A percentile compares a stretch with the other conserved stretches of the same genome.
These are phyloP conservation scores for Antarctomyces pellizariae DNA, from an alignment of 495 filamentous ascomycete genomes.

Conservation along the genomic window DNA sequence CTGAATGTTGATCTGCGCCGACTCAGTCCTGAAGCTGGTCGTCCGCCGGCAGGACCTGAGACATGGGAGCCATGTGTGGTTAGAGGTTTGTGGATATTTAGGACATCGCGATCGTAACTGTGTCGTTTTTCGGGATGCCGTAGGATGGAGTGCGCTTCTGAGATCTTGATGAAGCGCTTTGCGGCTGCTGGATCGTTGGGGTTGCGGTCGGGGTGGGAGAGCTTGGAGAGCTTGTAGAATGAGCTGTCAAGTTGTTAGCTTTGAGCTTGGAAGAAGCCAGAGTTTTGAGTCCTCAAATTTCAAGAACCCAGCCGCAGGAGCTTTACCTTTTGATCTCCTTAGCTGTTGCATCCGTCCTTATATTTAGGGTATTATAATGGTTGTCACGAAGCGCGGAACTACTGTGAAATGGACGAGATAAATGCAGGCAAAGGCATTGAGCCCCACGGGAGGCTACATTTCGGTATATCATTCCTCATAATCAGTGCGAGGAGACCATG, in stretches of 20 bases:
- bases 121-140: slow-evolving; percentile 44
- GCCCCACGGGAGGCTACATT: too few relatives aligned
- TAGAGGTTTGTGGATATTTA: slow-evolving; percentile 15
- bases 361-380: slow-evolving; percentile 66
- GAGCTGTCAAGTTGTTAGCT: slow-evolving; percentile 24
- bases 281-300: background rate
- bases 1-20: slow-evolving; percentile 47
- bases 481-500: too few relatives aligned
- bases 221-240: slow-evolving; percentile 83
- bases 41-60: slow-evolving; percentile 35
- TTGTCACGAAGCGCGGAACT: too few relatives aligned
- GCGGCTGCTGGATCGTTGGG: slow-evolving; percentile 46
- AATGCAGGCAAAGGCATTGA: too few relatives aligned
- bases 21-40: slow-evolving; percentile 59
- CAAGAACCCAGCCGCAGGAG: slow-evolving; percentile 1
- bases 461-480: too few relatives aligned
- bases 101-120: slow-evolving; percentile 53
- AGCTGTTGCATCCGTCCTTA: slow-evolving; percentile 40
- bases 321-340: slow-evolving; percentile 66
- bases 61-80: slow-evolving; percentile 20
- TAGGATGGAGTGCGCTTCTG: slow-evolving; percentile 67
- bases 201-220: slow-evolving; percentile 87
- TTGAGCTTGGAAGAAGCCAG: background rate
- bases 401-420: too few relatives aligned
- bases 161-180: slow-evolving; percentile 61